Percentiles rank a stretch among this genome's conserved stretches.
These are phyloP conservation scores for Trichoderma gracile DNA, from an alignment of 2,329 filamentous ascomycete genomes.

Conservation along the genomic window DNA sequence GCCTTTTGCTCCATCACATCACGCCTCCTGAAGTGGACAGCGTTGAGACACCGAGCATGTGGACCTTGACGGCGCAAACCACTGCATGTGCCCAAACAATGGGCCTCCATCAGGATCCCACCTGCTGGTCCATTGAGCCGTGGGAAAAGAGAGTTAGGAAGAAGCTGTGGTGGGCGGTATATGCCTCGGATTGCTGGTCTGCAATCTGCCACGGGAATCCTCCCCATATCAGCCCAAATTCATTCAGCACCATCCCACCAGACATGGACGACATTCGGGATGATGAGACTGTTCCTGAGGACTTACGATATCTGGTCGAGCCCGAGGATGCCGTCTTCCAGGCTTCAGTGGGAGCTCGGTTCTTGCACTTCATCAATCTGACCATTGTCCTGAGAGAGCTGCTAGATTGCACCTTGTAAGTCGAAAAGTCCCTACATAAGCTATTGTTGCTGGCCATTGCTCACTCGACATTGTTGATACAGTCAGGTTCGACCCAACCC, in stretches of 20 bases:
- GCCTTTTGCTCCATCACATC: slow-evolving; percentile 48
- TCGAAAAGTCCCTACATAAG: neutral
- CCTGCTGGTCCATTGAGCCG: slow-evolving; percentile 43
- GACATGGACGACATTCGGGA: slow-evolving; percentile 46
- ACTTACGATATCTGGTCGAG: slow-evolving; percentile 41
- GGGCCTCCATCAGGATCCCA: slow-evolving; percentile 48
- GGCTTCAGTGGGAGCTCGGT: slow-evolving; percentile 41
- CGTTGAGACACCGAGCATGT: slow-evolving; percentile 49
- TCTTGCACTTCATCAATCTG: slow-evolving; percentile 40
- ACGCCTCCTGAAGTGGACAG: slow-evolving; percentile 48
- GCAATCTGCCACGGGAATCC: slow-evolving; percentile 50
- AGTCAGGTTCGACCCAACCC: slow-evolving; percentile 34
- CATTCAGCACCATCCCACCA: slow-evolving; percentile 44
- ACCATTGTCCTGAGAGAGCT: slow-evolving; percentile 37
- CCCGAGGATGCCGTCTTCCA: slow-evolving; percentile 37
- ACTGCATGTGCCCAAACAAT: slow-evolving; percentile 49
- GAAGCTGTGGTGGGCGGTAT: slow-evolving; percentile 50
- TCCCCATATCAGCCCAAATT: slow-evolving; percentile 44
- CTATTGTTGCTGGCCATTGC: neutral
- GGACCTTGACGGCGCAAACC: slow-evolving; percentile 47
- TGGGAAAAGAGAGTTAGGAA: slow-evolving; percentile 48
- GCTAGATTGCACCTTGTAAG: slow-evolving; percentile 41
- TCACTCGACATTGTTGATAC: neutral
- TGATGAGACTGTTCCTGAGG: slow-evolving; percentile 45
- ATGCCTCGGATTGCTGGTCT: slow-evolving; percentile 47